Evolutionary conservation across 129 eudicot genomes (phyloP).

Genomic region (Centella asiatica): DNA sequence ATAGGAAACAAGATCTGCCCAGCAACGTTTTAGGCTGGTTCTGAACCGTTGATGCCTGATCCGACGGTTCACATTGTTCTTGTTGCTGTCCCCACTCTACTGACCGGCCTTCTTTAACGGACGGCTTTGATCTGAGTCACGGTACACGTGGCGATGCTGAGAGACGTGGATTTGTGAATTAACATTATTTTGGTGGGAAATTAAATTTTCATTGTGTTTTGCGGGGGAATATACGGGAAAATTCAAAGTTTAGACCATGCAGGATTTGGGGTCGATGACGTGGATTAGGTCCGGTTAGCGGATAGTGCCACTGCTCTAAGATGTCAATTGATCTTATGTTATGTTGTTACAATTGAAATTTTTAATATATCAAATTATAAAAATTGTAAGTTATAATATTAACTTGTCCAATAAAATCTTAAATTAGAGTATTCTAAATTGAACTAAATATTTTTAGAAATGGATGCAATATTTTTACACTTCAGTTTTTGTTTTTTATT

Average conservation of each 20-base stretch:
- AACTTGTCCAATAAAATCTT: too few species aligned
- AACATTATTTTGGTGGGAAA: background rate
- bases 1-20: conserved; percentile 41
- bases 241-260: background rate
- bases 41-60: conserved; percentile 23
- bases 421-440: too few species aligned
- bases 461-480: too few species aligned
- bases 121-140: conserved; percentile 14
- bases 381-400: too few species aligned
- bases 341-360: too few species aligned
- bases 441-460: too few species aligned
- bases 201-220: background rate
- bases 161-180: background rate
- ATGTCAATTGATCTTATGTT: too few species aligned
- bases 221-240: background rate
- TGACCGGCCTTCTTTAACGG: conserved; percentile 20
- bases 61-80: conserved; percentile 20
- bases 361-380: too few species aligned
- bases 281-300: too few species aligned
- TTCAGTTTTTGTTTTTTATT: too few species aligned
- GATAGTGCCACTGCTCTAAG: too few species aligned
- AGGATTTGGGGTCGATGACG: background rate
- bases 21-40: conserved; percentile 22
- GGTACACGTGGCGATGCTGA: background rate
- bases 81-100: conserved; percentile 14